phyloP scores from a whole-genome alignment of 2,329 filamentous ascomycete species.

The Moelleriella libera region DNA sequence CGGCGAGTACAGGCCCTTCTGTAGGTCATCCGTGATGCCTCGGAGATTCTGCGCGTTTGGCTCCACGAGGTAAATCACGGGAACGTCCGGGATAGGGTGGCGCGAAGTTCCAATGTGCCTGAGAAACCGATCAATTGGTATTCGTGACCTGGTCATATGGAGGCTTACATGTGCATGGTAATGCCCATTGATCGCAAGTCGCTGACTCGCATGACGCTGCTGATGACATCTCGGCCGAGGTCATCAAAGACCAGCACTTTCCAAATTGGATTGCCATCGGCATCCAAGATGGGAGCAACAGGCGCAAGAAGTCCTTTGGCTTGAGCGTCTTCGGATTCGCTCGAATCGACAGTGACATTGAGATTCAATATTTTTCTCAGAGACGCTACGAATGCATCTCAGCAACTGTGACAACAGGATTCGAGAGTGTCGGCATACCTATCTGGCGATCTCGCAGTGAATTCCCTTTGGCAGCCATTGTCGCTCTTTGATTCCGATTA shows the following conservation, averaged over 20 bases:
- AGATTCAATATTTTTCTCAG: conserved; percentile 94
- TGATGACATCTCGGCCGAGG: conserved; percentile 83
- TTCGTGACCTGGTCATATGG: not conserved
- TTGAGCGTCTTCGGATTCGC: conserved; percentile 47
- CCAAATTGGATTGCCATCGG: conserved; percentile 89
- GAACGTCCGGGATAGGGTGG: conserved; percentile 89
- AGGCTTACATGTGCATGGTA: conserved; percentile 74
- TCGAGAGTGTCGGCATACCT: conserved; percentile 13
- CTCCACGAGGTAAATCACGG: conserved; percentile 91
- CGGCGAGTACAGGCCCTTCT: conserved; percentile 77
- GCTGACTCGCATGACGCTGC: conserved; percentile 85
- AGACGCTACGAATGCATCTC: conserved; percentile 42
- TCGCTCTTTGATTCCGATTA: conserved; percentile 3
- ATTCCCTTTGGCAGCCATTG: conserved; percentile 31
- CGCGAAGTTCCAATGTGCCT: conserved; percentile 71
- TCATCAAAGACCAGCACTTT: conserved; percentile 96
- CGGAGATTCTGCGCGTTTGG: conserved; percentile 71
- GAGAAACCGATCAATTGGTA: not conserved
- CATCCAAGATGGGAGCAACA: conserved; percentile 66
- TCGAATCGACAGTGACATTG: conserved; percentile 56
- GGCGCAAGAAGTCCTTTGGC: conserved; percentile 52
- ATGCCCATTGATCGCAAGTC: conserved; percentile 90
- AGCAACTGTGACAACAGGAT: not conserved
- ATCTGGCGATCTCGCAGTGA: conserved; percentile 38
- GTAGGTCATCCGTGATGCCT: conserved; percentile 70